Conservation (phyloP, 129 eudicot genomes). For the Apium graveolens region DNA sequence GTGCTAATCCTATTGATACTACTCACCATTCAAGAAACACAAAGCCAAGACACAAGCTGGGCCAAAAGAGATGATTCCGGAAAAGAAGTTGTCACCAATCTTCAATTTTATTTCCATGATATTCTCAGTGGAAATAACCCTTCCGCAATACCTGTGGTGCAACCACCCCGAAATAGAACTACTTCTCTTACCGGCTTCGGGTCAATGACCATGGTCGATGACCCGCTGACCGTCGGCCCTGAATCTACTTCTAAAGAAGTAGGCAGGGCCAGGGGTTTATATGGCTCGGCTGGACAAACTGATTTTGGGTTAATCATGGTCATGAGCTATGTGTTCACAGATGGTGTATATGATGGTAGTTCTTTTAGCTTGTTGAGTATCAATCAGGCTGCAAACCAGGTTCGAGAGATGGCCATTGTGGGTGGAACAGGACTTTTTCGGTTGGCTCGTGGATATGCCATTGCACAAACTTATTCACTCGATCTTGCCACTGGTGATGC, state of each 20-base stretch:
- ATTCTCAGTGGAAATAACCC: conserved; percentile 41
- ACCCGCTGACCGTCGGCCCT: conserved; percentile 61
- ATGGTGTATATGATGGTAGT: conserved; percentile 64
- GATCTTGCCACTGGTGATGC: conserved; percentile 47
- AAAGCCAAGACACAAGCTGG: conserved; percentile 33
- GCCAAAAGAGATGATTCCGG: conserved; percentile 42
- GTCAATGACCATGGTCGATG: conserved; percentile 45
- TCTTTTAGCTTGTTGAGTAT: conserved; percentile 52
- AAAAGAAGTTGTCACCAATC: conserved; percentile 40
- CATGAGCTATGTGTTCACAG: conserved; percentile 40
- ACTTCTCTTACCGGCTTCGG: conserved; percentile 52
- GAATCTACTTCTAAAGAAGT: conserved; percentile 43
- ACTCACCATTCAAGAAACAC: conserved; percentile 20
- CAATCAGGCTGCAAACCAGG: conserved; percentile 30
- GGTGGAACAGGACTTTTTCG: conserved; percentile 86
- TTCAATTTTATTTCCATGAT: conserved; percentile 79
- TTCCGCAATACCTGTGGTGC: conserved; percentile 42
- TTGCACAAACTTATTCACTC: conserved; percentile 45
- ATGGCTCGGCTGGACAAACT: conserved; percentile 44
- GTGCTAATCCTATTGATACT: conserved; percentile 20
- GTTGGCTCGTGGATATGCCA: conserved; percentile 67
- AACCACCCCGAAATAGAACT: conserved; percentile 28
- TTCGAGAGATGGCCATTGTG: conserved; percentile 61
- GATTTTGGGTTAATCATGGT: conserved; percentile 44
- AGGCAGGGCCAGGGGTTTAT: conserved; percentile 73